These are phyloP conservation scores for Arthroderma sp. DNA, from an alignment of 2,329 filamentous ascomycete genomes.

Conservation along the genomic window DNA sequence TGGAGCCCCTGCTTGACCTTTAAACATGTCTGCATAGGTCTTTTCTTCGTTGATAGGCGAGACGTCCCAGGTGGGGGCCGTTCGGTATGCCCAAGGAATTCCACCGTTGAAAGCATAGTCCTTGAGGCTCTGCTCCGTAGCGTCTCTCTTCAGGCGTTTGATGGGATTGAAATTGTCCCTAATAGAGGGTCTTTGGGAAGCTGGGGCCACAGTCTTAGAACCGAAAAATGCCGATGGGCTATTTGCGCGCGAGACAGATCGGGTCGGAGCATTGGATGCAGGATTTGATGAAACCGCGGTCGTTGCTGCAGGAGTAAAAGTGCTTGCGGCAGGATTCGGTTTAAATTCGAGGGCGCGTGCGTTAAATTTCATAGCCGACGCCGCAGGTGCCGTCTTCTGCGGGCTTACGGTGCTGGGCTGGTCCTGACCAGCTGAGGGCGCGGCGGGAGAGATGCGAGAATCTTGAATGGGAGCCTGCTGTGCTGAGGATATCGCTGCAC, in stretches of 20 bases:
- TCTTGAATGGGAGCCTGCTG: constrained; percentile 49
- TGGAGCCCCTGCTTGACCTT: constrained; percentile 46
- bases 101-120: constrained; percentile 67
- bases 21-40: constrained; percentile 69
- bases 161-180: constrained; percentile 48
- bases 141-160: constrained; percentile 57
- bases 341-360: constrained; percentile 63
- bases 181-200: constrained; percentile 41
- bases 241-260: constrained; percentile 33
- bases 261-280: constrained; percentile 44
- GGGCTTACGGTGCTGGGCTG: constrained; percentile 42
- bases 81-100: constrained; percentile 74
- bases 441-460: constrained; percentile 53
- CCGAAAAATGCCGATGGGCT: constrained; percentile 48
- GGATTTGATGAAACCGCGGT: constrained; percentile 60
- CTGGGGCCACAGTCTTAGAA: constrained; percentile 56
- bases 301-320: constrained; percentile 59
- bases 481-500: constrained; percentile 27
- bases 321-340: constrained; percentile 65
- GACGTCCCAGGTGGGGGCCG: constrained; percentile 70
- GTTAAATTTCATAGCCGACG: constrained; percentile 43
- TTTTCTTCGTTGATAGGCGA: constrained; percentile 58
- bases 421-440: constrained; percentile 42
- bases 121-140: constrained; percentile 37
- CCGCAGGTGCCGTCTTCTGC: constrained; percentile 40